Base-by-base conservation (phyloP, 2,329 filamentous ascomycete species). In the Plectosphaerella cucumerina region DNA sequence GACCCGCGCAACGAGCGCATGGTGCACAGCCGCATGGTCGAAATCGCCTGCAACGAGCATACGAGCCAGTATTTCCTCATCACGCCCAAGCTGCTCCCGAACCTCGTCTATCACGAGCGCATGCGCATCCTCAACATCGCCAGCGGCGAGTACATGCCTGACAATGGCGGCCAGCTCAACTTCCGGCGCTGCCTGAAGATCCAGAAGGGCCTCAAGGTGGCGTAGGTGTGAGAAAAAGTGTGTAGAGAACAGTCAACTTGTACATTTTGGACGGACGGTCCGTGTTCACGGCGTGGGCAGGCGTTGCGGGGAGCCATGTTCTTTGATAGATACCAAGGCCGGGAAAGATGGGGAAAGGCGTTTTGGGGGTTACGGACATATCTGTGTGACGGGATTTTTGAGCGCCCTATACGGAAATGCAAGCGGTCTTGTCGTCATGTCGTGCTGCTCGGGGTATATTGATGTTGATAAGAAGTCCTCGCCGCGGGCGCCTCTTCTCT, bases 1-100 rank as follows among this genome's bases (percentile, higher is more conserved):
- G 94, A 99, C 68, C 94, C 93, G 42, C 86, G 94, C 62, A 99
- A 99, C 70, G 94, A 99, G 71, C 89, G 94, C 60, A 95, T 97
- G 83, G 92, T 99, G 15, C 94, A 99, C 71, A 90, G 93, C 65
- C 89, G 94, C 56, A 95, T 99, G 88, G 94, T 99, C 9, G 91
- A 97, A 63, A 97, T 99, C 64, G 94, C 94, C 42, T 97, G 94
- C 68, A 82, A 84, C 58, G 86, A 91, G 68, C 84, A 87, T 66
- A 84, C 83, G n/a, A 81, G 77, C 58, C 85, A 88, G 72, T 99
- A 99, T 72, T 99, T 99, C 74, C 83, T 99, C 56, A 96, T 99
- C 72, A 99, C 94, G 42, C 94, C 94, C 5, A 99, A 99, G 73
- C 77, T 99, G 54, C 82, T 99, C 53, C 88, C 85, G 5, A 89